phyloP scores from a whole-genome alignment of 2,329 filamentous ascomycete species.

The Pseudocercospora ulei region DNA sequence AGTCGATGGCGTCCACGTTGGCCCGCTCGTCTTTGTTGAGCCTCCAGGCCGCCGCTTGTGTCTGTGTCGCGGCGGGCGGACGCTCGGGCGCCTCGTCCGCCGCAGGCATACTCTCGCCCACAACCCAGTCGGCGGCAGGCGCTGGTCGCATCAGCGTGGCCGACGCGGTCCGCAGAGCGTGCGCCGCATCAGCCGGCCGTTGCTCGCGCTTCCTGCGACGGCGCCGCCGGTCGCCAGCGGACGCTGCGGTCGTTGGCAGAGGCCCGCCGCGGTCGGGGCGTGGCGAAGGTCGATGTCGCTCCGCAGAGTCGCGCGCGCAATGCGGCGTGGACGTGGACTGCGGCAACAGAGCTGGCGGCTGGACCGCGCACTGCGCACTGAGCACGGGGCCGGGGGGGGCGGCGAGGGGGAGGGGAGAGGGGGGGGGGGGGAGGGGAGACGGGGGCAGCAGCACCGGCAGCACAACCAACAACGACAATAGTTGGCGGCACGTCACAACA shows the following conservation, averaged over 20 bases:
- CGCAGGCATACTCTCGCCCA: slow-evolving; percentile 15
- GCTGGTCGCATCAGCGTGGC: slow-evolving; percentile 9
- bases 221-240: background rate
- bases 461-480: no score
- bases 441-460: no score
- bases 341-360: no score
- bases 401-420: no score
- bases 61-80: slow-evolving; percentile 8
- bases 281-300: no score
- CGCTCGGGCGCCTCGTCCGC: slow-evolving; percentile 16
- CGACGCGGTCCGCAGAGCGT: slow-evolving; percentile 6
- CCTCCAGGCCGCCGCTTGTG: slow-evolving; percentile 14
- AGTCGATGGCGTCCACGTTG: slow-evolving; percentile 37
- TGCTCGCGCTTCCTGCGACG: background rate
- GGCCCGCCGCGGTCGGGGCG: no score
- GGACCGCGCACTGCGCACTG: no score
- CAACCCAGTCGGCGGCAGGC: background rate
- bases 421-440: no score
- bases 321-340: no score
- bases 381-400: no score
- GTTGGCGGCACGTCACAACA: no score
- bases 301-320: no score
- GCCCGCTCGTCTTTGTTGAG: slow-evolving; percentile 25
- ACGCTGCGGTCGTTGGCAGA: background rate
- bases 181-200: slow-evolving; percentile 9